Base-by-base conservation (phyloP, 2,329 filamentous ascomycete genomes). In the Aspergillus ochraceoroseus region DNA sequence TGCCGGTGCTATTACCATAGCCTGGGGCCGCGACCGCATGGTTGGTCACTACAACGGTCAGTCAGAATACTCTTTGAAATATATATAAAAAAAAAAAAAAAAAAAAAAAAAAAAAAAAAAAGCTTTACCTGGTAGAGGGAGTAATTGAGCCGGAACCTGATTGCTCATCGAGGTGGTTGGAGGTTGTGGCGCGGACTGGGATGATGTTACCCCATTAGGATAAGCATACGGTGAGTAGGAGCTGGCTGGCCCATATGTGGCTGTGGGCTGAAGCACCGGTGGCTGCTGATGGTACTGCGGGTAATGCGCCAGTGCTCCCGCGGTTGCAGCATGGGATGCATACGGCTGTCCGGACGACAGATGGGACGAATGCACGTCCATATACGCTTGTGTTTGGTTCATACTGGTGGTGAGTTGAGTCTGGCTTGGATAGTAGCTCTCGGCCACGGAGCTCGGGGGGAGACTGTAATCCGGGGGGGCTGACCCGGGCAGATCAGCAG, bases 381-480 rank as follows among this genome's bases (percentile, higher is more conserved):
- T 85, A 56, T 94, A 90, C 54, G 80, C 74, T 58, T 80, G 78
- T 56, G 77, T 76, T 67, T 84, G 83, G 71, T 94, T 94, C 89
- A 95, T 95, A 67, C 63, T 72, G 58, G 61, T 54, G 58, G 61
- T 54, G 46, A 64, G 55, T 38, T 64, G 59, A 25, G 54, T 58
- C n/a, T 61, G 59, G 27, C 53, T 57, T 19, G 59, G 56, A 52
- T 70, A 71, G 49, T 71, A 73, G 23, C 60, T 55, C 28, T 70
- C 63, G 37, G 57, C 60, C 30, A 59, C 54, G 15, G 65, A 58
- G 9, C 61, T 45, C 25, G 54, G 62, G 4, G 57, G 54, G 12
- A 63, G 53, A 28, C 56, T 46, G 40, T 64, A 64, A 38, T 65
- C 62, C 36, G 57, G 45, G 22, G 60, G 54, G 15, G 57, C 49